Conservation (phyloP, 768 basidiomycete species). For the Agaricus sinodeliciosus region DNA sequence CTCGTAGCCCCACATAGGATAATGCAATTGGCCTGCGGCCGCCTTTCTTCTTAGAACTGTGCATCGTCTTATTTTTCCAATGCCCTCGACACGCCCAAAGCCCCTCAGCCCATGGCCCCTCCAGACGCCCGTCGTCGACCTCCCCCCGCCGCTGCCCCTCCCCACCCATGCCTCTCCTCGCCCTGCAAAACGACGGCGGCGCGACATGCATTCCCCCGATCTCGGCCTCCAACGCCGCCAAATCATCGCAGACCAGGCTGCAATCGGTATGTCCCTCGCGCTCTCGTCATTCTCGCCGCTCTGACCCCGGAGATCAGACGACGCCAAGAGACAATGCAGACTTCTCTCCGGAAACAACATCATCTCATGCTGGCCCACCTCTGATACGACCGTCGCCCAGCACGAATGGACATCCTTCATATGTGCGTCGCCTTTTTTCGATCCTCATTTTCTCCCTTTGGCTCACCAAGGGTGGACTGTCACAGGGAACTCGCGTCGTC, state of each 20-base stretch:
- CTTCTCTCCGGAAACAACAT: conserved; percentile 59
- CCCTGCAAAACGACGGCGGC: conserved; percentile 14
- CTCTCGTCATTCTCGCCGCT: neutral
- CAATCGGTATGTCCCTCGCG: conserved; percentile 23
- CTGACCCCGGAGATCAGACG: conserved; percentile 14
- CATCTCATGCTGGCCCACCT: conserved; percentile 70
- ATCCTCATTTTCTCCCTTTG: conserved; percentile 9
- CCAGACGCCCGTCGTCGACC: conserved; percentile 9
- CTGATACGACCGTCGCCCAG: conserved; percentile 54
- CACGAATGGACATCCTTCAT: conserved; percentile 71
- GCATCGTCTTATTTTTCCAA: neutral
- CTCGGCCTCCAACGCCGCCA: conserved; percentile 24
- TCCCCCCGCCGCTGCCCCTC: conserved; percentile 6
- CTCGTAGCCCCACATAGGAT: neutral
- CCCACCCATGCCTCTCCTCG: conserved; percentile 9
- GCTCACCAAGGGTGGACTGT: conserved; percentile 12
- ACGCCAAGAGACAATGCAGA: conserved; percentile 48
- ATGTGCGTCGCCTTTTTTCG: conserved; percentile 45
- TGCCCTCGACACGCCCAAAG: conserved; percentile 12
- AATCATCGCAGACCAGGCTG: conserved; percentile 28
- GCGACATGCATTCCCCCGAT: conserved; percentile 1
- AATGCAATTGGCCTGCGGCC: conserved; percentile 11
- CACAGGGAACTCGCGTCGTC: conserved; percentile 70
- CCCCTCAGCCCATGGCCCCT: conserved; percentile 14
- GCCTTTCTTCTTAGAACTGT: conserved; percentile 7